Conservation (phyloP, 1,284 basidiomycete species). For the Fomitopsis pinicola region DNA sequence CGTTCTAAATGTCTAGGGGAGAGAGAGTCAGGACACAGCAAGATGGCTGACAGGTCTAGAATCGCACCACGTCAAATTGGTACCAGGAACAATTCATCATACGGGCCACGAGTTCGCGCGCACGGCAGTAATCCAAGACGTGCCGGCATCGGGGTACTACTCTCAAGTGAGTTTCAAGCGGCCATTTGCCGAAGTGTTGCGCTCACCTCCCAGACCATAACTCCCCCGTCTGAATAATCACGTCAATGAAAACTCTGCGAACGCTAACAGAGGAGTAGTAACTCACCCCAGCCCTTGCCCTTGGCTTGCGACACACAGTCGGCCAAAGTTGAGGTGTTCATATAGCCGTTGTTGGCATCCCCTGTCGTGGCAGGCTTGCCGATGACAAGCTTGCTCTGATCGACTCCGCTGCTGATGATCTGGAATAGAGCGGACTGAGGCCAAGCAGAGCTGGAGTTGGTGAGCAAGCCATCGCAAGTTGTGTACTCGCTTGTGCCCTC, state of each 20-base stretch:
- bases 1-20: no score
- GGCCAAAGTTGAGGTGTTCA: slow-evolving; percentile 47
- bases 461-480: slow-evolving; percentile 51
- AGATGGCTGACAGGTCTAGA: no score
- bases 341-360: slow-evolving; percentile 58
- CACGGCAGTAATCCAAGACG: slow-evolving; percentile 42
- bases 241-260: not conserved
- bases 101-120: slow-evolving; percentile 26
- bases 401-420: slow-evolving; percentile 55
- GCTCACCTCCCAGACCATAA: slow-evolving; percentile 31
- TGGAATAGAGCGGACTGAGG: slow-evolving; percentile 53
- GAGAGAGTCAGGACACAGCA: no score
- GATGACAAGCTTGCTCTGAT: slow-evolving; percentile 47
- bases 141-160: slow-evolving; percentile 39
- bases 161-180: no score
- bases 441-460: slow-evolving; percentile 45
- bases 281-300: slow-evolving; percentile 53
- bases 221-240: slow-evolving; percentile 33
- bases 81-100: not conserved
- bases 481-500: slow-evolving; percentile 56
- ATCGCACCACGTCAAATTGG: no score
- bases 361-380: slow-evolving; percentile 55
- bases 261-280: not conserved
- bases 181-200: not conserved
- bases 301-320: slow-evolving; percentile 51